These are phyloP conservation scores for Endoconidiophora laricicola DNA, from an alignment of 2,329 filamentous ascomycete genomes.

Conservation along the genomic window DNA sequence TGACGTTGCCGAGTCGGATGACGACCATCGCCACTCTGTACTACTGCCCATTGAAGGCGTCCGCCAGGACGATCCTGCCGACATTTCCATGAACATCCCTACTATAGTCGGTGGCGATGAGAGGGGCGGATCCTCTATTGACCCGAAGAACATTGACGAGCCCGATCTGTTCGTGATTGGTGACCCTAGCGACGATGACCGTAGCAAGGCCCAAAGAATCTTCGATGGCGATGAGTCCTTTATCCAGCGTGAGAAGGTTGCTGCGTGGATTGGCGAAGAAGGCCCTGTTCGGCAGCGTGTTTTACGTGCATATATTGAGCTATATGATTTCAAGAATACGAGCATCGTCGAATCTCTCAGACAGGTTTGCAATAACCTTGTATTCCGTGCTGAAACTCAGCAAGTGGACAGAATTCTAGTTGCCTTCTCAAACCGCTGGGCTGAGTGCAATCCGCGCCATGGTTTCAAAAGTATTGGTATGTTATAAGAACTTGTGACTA, in stretches of 20 bases:
- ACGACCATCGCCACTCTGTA: conserved; percentile 22
- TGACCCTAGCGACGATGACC: conserved; percentile 50
- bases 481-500: conserved; percentile 17
- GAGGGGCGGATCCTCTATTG: conserved; percentile 17
- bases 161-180: conserved; percentile 37
- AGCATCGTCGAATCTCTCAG: conserved; percentile 68
- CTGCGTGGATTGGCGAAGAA: conserved; percentile 75
- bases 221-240: conserved; percentile 74
- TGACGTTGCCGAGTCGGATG: conserved; percentile 18
- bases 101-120: conserved; percentile 30
- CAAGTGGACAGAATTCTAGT: conserved; percentile 91
- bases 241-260: conserved; percentile 61
- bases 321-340: conserved; percentile 71
- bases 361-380: conserved; percentile 61
- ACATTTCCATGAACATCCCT: conserved; percentile 12
- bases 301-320: conserved; percentile 68
- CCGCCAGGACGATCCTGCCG: conserved; percentile 15
- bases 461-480: conserved; percentile 78
- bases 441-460: conserved; percentile 78
- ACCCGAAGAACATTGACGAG: conserved; percentile 34
- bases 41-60: conserved; percentile 28
- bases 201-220: conserved; percentile 63
- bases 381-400: conserved; percentile 83
- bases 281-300: conserved; percentile 41
- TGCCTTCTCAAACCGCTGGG: conserved; percentile 80